A percentile compares a stretch with the other conserved stretches of the same genome.
phyloP scores from a whole-genome alignment of 2,329 filamentous ascomycete genomes.

The Trichoderma brevicompactum region DNA sequence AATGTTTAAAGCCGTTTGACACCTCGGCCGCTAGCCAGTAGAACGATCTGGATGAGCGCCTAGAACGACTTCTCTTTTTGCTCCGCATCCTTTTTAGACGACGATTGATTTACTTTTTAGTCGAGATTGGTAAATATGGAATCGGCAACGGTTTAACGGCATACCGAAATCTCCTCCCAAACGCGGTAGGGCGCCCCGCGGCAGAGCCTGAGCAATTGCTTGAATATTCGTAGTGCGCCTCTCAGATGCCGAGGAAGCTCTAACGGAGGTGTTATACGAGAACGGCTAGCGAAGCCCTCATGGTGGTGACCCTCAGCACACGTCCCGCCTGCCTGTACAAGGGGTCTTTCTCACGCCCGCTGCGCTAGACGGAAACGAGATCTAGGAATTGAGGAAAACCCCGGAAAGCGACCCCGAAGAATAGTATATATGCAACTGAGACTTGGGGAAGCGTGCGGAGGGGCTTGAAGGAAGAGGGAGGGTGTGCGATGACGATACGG shows the following conservation, averaged over 20 bases:
- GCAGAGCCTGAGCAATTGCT: neutral
- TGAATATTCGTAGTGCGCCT: neutral
- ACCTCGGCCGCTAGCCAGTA: neutral
- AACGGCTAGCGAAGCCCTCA: slow-evolving; percentile 17
- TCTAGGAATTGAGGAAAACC: slow-evolving; percentile 13
- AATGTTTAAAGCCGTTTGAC: neutral
- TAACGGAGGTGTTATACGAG: slow-evolving; percentile 14
- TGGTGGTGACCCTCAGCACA: slow-evolving; percentile 4
- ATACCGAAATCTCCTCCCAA: neutral
- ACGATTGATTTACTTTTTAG: neutral
- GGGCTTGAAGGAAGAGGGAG: neutral
- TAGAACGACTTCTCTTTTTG: neutral
- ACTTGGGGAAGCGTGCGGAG: slow-evolving; percentile 9
- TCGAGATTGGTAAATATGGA: neutral
- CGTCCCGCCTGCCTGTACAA: neutral
- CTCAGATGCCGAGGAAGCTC: neutral
- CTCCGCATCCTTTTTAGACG: slow-evolving; percentile 11
- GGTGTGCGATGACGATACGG: neutral
- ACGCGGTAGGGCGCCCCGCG: too few relatives aligned
- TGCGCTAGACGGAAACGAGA: slow-evolving; percentile 11
- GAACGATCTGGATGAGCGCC: slow-evolving; percentile 1
- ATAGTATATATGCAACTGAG: neutral
- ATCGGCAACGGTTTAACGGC: neutral
- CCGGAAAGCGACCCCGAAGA: slow-evolving; percentile 8
- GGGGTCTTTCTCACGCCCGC: neutral